A percentile compares a stretch with the other conserved stretches of the same genome.
These are phyloP conservation scores for Porogramme epimiltina DNA, from an alignment of 1,284 basidiomycete genomes.

Conservation along the genomic window DNA sequence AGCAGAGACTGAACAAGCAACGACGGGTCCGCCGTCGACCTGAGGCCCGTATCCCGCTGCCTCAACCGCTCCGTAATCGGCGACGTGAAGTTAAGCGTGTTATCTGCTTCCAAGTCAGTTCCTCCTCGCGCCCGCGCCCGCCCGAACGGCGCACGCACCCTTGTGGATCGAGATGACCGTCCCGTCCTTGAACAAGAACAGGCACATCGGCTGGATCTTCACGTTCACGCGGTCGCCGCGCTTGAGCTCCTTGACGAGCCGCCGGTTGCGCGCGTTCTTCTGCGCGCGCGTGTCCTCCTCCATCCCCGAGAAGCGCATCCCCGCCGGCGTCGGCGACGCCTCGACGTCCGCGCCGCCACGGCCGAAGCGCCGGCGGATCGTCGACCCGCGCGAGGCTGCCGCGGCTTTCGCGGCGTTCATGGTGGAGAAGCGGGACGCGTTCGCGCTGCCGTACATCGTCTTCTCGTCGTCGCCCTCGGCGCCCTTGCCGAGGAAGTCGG, in stretches of 20 bases:
- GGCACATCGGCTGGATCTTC: constrained; percentile 58
- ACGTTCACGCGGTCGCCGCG: constrained; percentile 62
- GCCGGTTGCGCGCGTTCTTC: constrained; percentile 36
- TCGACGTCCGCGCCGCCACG: constrained; percentile 23
- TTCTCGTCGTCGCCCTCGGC: constrained; percentile 28
- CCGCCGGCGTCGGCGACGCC: not conserved
- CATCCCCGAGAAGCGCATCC: constrained; percentile 11
- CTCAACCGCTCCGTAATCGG: constrained; percentile 58
- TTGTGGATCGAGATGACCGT: constrained; percentile 34
- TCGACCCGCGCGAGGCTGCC: constrained; percentile 2
- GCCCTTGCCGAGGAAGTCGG: constrained; percentile 14
- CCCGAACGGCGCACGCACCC: constrained; percentile 12
- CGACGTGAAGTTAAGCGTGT: constrained; percentile 49
- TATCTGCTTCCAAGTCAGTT: constrained; percentile 27
- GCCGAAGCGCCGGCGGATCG: constrained; percentile 15
- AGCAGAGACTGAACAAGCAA: constrained; percentile 63
- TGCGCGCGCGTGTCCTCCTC: constrained; percentile 14
- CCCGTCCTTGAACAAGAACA: constrained; percentile 69
- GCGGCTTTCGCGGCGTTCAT: constrained; percentile 7
- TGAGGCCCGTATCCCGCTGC: constrained; percentile 58
- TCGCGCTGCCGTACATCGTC: constrained; percentile 30
- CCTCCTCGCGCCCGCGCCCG: not conserved
- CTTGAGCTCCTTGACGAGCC: constrained; percentile 48
- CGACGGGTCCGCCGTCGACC: constrained; percentile 61
- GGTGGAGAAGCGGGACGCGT: constrained; percentile 28